Conservation (phyloP, 179 eudicot genomes). For the Heliamphora pulchella region DNA sequence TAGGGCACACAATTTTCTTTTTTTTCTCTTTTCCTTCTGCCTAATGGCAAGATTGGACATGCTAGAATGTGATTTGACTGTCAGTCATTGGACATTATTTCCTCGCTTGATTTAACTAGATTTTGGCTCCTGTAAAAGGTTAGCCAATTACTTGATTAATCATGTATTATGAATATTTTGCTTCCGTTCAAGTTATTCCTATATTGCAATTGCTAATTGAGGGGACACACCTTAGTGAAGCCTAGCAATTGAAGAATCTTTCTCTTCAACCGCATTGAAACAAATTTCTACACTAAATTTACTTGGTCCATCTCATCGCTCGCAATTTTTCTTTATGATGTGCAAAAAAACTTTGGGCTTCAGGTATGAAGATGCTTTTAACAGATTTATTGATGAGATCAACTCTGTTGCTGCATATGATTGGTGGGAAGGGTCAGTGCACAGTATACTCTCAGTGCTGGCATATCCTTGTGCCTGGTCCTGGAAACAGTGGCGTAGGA, state of each 20-base stretch:
- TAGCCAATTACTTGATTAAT: not conserved
- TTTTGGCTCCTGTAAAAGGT: not conserved
- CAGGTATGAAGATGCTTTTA: conserved; percentile 88
- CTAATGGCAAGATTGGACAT: not conserved
- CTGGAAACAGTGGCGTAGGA: conserved; percentile 93
- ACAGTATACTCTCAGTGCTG: conserved; percentile 71
- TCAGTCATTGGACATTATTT: not conserved
- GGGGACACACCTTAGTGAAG: not conserved
- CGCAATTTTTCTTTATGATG: not conserved
- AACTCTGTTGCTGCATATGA: conserved; percentile 86
- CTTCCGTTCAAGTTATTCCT: not conserved
- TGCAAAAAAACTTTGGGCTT: conserved; percentile 16
- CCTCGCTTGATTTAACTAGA: not conserved
- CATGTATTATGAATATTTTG: not conserved
- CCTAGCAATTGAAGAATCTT: not conserved
- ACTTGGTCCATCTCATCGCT: conserved; percentile 9
- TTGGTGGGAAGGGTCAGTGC: conserved; percentile 96
- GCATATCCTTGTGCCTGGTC: conserved; percentile 97
- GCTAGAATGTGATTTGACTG: not conserved
- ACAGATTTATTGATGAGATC: conserved; percentile 75
- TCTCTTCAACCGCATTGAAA: not conserved
- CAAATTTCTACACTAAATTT: not conserved
- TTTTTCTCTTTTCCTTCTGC: not conserved
- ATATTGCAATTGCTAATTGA: not conserved
- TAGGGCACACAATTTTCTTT: not conserved